These are phyloP conservation scores for Leucoagaricus sp. DNA, from an alignment of 1,284 basidiomycete genomes.

Conservation along the genomic window DNA sequence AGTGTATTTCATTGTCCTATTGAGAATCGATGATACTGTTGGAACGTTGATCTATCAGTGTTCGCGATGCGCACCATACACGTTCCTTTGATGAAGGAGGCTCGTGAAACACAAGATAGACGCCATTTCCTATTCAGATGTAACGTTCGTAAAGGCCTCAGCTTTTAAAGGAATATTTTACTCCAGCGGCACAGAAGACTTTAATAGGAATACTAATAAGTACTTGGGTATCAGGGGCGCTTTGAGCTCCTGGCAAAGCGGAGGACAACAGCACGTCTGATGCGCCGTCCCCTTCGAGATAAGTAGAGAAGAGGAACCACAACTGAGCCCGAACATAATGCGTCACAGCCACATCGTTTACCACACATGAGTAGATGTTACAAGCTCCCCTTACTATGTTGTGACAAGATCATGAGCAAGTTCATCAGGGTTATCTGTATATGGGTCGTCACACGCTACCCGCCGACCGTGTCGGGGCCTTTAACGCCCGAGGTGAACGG, in stretches of 20 bases:
- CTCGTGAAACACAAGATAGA: no score
- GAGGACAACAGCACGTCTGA: not conserved
- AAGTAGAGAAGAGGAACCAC: not conserved
- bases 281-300: constrained; percentile 5
- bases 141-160: no score
- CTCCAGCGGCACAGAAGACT: no score
- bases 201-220: no score
- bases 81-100: no score
- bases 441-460: not conserved
- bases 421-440: not conserved
- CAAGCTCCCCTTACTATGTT: not conserved
- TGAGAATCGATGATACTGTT: no score
- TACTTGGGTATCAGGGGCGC: not conserved
- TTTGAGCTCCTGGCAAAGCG: constrained; percentile 1
- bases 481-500: constrained; percentile 9
- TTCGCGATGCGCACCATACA: no score
- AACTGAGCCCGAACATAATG: not conserved
- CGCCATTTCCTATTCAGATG: no score
- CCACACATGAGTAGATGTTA: not conserved
- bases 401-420: not conserved
- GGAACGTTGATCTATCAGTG: no score
- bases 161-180: no score
- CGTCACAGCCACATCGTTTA: not conserved
- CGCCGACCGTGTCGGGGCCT: constrained; percentile 7
- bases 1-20: no score